Conservation (phyloP, 1,139 yeast genomes). For the Protomyces lactucae-debilis region DNA sequence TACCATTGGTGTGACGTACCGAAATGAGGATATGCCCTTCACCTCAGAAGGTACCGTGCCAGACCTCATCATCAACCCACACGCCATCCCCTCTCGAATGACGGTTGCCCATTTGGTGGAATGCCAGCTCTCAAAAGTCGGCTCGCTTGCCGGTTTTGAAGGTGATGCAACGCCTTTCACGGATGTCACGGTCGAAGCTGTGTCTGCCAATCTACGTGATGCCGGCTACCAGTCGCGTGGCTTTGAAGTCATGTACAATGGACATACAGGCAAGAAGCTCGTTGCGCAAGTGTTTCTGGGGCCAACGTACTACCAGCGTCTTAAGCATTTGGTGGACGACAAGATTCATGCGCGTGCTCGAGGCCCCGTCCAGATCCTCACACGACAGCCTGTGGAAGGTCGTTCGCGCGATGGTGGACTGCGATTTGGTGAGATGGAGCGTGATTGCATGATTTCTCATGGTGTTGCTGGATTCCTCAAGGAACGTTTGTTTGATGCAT, state of each 20-base stretch:
- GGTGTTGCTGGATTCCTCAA: constrained; percentile 98
- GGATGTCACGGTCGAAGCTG: constrained; percentile 86
- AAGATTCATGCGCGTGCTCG: constrained; percentile 99
- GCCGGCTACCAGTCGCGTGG: constrained; percentile 98
- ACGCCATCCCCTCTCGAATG: constrained; percentile 99
- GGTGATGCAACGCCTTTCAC: constrained; percentile 99
- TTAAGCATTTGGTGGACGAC: constrained; percentile 97
- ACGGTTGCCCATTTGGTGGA: constrained; percentile 99
- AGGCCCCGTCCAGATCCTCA: constrained; percentile 96
- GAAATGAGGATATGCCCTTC: constrained; percentile 99
- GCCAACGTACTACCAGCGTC: constrained; percentile 96
- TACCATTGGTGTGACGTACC: constrained; percentile 97
- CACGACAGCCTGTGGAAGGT: constrained; percentile 99
- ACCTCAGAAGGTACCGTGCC: constrained; percentile 96
- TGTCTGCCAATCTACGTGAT: constrained; percentile 82
- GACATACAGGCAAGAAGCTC: constrained; percentile 95
- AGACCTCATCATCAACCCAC: constrained; percentile 94
- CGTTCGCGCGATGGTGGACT: constrained; percentile 99
- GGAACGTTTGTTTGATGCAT: constrained; percentile 97
- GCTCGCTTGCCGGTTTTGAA: constrained; percentile 89
- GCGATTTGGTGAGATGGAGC: constrained; percentile 99
- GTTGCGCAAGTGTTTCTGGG: constrained; percentile 99
- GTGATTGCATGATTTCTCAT: constrained; percentile 99
- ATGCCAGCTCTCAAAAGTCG: constrained; percentile 91
- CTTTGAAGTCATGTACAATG: constrained; percentile 96